These are phyloP conservation scores for Tylopilus subfusipes DNA, from an alignment of 768 basidiomycete genomes.

Conservation along the genomic window DNA sequence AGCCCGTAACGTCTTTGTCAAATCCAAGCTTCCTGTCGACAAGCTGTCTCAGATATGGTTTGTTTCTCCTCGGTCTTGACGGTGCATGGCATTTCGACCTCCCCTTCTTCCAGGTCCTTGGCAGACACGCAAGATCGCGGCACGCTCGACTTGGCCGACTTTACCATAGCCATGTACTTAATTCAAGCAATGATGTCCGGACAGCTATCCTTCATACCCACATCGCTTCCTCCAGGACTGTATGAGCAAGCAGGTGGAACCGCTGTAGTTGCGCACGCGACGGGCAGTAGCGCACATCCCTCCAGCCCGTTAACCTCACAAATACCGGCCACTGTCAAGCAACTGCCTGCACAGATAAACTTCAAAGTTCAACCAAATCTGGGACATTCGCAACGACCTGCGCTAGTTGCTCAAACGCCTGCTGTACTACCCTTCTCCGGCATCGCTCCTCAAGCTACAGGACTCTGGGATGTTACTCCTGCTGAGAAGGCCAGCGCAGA, in stretches of 20 bases:
- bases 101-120: conserved; percentile 63
- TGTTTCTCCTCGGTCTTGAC: conserved; percentile 19
- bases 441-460: conserved; percentile 23
- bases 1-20: conserved; percentile 86
- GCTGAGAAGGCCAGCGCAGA: conserved; percentile 78
- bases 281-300: conserved; percentile 57
- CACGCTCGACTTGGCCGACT: conserved; percentile 83
- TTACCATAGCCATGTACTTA: conserved; percentile 94
- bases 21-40: conserved; percentile 83
- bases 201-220: conserved; percentile 67
- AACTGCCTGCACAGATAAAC: conserved; percentile 59
- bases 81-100: background rate
- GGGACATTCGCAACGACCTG: conserved; percentile 23
- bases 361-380: conserved; percentile 39
- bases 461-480: conserved; percentile 79
- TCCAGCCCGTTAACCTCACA: conserved; percentile 51
- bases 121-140: conserved; percentile 96
- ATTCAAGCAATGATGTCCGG: conserved; percentile 91
- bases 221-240: conserved; percentile 72
- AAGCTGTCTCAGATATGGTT: conserved; percentile 93
- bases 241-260: conserved; percentile 76
- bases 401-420: conserved; percentile 17
- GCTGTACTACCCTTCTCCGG: conserved; percentile 29
- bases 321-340: conserved; percentile 49
- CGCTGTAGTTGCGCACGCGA: conserved; percentile 46